Percentiles rank a stretch among this genome's conserved stretches.
Evolutionary conservation across 208 protist genomes (phyloP).

Genomic region (Endotrypanum monterogeii): DNA sequence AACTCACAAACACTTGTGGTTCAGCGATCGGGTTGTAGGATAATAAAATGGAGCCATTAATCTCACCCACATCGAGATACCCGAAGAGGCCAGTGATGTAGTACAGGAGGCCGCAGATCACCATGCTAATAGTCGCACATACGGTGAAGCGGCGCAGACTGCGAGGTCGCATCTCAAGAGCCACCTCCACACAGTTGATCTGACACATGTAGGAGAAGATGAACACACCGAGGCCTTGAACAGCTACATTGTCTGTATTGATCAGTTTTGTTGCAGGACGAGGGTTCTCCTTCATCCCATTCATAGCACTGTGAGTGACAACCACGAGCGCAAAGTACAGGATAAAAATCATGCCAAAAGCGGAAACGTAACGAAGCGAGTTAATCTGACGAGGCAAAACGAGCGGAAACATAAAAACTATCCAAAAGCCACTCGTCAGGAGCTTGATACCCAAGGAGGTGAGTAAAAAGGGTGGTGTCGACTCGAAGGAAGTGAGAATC

Average conservation of each 20-base stretch:
- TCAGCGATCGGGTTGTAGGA: slow-evolving; percentile 48
- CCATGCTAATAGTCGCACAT: slow-evolving; percentile 34
- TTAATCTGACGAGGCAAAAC: slow-evolving; percentile 54
- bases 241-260: slow-evolving; percentile 31
- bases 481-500: slow-evolving; percentile 25
- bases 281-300: slow-evolving; percentile 33
- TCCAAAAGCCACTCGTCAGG: slow-evolving; percentile 29
- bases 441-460: slow-evolving; percentile 19
- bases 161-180: slow-evolving; percentile 38
- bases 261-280: slow-evolving; percentile 12
- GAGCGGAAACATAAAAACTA: slow-evolving; percentile 58
- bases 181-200: slow-evolving; percentile 56
- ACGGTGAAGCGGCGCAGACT: slow-evolving; percentile 27
- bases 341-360: slow-evolving; percentile 49
- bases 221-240: slow-evolving; percentile 49
- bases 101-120: slow-evolving; percentile 56
- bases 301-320: slow-evolving; percentile 45
- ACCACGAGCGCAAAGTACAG: slow-evolving; percentile 51
- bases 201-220: slow-evolving; percentile 64
- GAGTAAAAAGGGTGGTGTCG: slow-evolving; percentile 18
- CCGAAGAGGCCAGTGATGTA: slow-evolving; percentile 55
- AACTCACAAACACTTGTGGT: slow-evolving; percentile 40
- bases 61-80: slow-evolving; percentile 65
- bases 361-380: slow-evolving; percentile 65
- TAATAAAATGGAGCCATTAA: slow-evolving; percentile 43